Percentiles rank a stretch among this genome's conserved stretches.
Conservation (phyloP, 768 basidiomycete genomes). For the Candolleomyces efflorescens region DNA sequence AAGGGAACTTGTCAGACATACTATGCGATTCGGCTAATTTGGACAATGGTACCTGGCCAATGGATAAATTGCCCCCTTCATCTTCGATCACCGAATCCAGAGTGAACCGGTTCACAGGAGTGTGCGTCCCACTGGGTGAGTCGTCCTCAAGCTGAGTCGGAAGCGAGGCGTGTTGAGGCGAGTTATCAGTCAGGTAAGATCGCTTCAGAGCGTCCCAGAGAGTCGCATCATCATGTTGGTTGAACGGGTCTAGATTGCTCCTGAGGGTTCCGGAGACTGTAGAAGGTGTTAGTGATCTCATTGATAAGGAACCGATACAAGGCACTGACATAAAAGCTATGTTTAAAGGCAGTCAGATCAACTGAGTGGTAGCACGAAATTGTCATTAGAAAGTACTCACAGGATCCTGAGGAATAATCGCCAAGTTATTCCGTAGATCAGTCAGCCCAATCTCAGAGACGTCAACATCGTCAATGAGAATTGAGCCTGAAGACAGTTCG, state of each 20-base stretch:
- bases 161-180: constrained; percentile 25
- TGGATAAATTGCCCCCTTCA: constrained; percentile 81
- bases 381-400: constrained; percentile 33
- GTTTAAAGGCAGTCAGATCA: constrained; percentile 9
- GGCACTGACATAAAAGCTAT: constrained; percentile 44
- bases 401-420: constrained; percentile 85
- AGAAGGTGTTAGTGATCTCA: constrained; percentile 7
- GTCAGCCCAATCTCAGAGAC: constrained; percentile 75
- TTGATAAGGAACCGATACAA: neutral
- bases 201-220: constrained; percentile 89
- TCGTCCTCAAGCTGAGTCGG: constrained; percentile 26
- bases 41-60: constrained; percentile 47
- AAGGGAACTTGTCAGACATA: neutral
- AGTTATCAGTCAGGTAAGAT: constrained; percentile 70
- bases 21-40: neutral
- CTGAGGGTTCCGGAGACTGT: constrained; percentile 77
- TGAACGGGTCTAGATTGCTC: constrained; percentile 89
- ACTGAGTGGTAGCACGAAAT: constrained; percentile 2
- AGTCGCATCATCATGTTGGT: constrained; percentile 68
- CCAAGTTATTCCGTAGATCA: constrained; percentile 62
- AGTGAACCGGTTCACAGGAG: constrained; percentile 61
- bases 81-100: constrained; percentile 83
- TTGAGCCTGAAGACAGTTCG: constrained; percentile 70
- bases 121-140: constrained; percentile 36
- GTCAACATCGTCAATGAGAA: constrained; percentile 80